These are phyloP conservation scores for Ormosia semicastrata DNA, from an alignment of 306 rosid species.

Conservation along the genomic window DNA sequence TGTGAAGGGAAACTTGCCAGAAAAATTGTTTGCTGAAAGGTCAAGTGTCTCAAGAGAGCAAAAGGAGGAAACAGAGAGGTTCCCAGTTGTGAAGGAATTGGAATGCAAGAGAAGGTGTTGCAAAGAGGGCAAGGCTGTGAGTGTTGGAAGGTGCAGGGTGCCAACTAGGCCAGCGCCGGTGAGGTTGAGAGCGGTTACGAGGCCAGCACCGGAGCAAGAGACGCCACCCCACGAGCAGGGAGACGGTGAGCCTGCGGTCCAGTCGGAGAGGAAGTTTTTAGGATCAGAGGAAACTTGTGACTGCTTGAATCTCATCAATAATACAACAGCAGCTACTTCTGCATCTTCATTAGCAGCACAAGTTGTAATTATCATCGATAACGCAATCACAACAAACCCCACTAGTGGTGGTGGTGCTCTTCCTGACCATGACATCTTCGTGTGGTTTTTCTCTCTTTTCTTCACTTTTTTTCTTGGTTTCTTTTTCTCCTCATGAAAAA, in stretches of 20 bases:
- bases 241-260: slow-evolving; percentile 32
- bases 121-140: slow-evolving; percentile 47
- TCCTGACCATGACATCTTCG: slow-evolving; percentile 21
- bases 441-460: not conserved
- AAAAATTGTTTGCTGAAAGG: slow-evolving; percentile 59
- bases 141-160: slow-evolving; percentile 39
- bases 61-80: slow-evolving; percentile 26
- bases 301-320: slow-evolving; percentile 48
- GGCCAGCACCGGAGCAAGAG: slow-evolving; percentile 44
- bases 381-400: slow-evolving; percentile 24
- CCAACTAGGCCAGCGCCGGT: slow-evolving; percentile 53
- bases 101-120: slow-evolving; percentile 34
- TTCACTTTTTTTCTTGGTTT: not conserved
- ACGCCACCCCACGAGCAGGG: slow-evolving; percentile 57
- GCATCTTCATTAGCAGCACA: not conserved
- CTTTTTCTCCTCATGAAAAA: not conserved
- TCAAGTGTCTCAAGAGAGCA: slow-evolving; percentile 49
- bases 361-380: not conserved
- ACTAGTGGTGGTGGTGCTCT: not conserved
- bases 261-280: slow-evolving; percentile 40
- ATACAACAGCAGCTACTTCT: not conserved
- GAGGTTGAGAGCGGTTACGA: slow-evolving; percentile 47
- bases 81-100: slow-evolving; percentile 46
- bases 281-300: slow-evolving; percentile 56
- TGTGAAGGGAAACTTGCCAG: slow-evolving; percentile 36